Evolutionary conservation across 306 rosid species (phyloP), one percentile per base, ranked within the genome.

Genomic region (Sesbania bispinosa): DNA sequence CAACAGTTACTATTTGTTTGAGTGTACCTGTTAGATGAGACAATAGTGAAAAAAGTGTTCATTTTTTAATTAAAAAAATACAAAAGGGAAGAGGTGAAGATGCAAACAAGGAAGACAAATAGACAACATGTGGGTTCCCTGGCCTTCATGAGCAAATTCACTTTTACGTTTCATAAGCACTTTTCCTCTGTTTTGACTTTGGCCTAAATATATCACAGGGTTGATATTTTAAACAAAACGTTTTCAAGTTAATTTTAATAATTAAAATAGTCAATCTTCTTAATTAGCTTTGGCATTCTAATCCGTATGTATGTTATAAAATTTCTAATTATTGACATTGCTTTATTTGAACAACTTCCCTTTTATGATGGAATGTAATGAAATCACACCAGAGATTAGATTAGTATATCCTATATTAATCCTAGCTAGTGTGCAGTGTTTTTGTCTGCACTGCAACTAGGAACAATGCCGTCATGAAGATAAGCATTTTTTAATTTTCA

Each of bases 151-250:
- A 55, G 50, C 58, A 7, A 27, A 36, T 43, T 67, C 38, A 53
- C 63, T 74, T 75, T 75, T 42, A 75, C 71, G 43, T 69, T 62
- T 63, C 19, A 42, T 21, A 1, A 14, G 5, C 42, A 69, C 76
- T 71, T 73, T 58, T 29, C 13, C 41, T 39, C 7, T 51, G 60
- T 60, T 74, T 82, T 82, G 81, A 74, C 75, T 64, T 70, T 82
- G n/a, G 65, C 45, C 36, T 46, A 14, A 53, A 5, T 47, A 4
- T 29, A 1, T 9, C 52, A 2, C 14, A 13, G 13, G 32, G 46
- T 62, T 66, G 57, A 30, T 62, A 32, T 57, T 68, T 79, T 13
- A 47, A 79, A 29, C 35, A 33, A 72, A n/a, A 52, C 4, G 6
- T 23, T 27, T 20, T 3, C 9, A 23, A 63, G 16, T 74, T 45